These are phyloP conservation scores for Xylaria sp. DNA, from an alignment of 2,329 filamentous ascomycete genomes.

Conservation along the genomic window DNA sequence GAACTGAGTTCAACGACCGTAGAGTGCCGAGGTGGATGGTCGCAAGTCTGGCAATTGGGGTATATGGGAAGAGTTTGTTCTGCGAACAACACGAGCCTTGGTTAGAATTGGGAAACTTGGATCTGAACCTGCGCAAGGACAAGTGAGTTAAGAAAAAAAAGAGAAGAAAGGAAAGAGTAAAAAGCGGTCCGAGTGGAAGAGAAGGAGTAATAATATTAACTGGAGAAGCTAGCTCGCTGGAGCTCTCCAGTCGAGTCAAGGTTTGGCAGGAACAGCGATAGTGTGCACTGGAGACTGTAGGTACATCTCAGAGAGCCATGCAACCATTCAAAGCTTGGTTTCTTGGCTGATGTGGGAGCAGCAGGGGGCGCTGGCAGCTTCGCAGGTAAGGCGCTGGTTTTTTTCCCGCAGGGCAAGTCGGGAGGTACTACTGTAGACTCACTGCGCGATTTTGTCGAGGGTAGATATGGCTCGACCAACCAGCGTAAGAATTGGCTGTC, in stretches of 20 bases:
- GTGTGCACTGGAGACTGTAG: too few relatives aligned
- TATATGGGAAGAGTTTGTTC: constrained; percentile 28
- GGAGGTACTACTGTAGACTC: constrained; percentile 21
- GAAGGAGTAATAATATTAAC: constrained; percentile 40
- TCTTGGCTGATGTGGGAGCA: constrained; percentile 39
- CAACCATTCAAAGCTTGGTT: constrained; percentile 35
- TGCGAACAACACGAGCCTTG: constrained; percentile 45
- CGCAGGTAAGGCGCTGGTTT: constrained; percentile 28
- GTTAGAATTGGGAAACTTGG: constrained; percentile 34
- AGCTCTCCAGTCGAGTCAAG: constrained; percentile 31
- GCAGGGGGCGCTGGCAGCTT: constrained; percentile 34
- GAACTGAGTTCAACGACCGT: constrained; percentile 9
- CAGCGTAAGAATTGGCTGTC: constrained; percentile 24
- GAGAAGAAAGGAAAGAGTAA: constrained; percentile 32
- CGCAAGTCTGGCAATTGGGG: constrained; percentile 29
- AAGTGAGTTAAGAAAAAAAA: constrained; percentile 42
- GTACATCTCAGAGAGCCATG: constrained; percentile 17
- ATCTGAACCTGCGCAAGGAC: constrained; percentile 40
- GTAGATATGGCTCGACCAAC: constrained; percentile 26
- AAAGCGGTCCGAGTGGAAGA: constrained; percentile 34
- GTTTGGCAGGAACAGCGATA: constrained; percentile 15
- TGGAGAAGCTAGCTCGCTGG: constrained; percentile 30
- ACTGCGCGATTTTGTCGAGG: constrained; percentile 43
- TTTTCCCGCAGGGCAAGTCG: constrained; percentile 13
- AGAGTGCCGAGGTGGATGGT: constrained; percentile 19